A percentile compares a stretch with the other conserved stretches of the same genome.
phyloP scores from a whole-genome alignment of 1,284 basidiomycete genomes.

The Fomes fomentarius region DNA sequence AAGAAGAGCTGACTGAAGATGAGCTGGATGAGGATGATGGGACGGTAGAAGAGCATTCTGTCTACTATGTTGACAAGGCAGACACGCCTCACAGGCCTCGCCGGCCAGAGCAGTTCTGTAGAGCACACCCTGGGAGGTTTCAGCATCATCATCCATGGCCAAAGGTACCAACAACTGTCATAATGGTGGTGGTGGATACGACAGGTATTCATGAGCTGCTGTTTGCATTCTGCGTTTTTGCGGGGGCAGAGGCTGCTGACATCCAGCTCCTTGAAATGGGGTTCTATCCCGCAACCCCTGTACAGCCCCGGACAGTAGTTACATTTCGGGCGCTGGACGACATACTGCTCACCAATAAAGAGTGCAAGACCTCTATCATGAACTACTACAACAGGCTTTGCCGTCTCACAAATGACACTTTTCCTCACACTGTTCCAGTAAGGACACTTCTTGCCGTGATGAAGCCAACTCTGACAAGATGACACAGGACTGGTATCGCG shows the following conservation, averaged over 20 bases:
- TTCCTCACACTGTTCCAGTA: conserved; percentile 1
- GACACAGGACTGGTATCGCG: background rate
- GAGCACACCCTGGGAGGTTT: no score
- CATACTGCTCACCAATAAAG: background rate
- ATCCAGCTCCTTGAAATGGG: background rate
- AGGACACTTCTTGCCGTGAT: background rate
- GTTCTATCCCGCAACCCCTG: background rate
- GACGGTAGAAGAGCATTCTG: no score
- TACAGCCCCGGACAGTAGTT: background rate
- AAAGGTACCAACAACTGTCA: background rate
- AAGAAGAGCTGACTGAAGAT: no score
- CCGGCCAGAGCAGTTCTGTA: no score
- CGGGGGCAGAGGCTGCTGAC: background rate
- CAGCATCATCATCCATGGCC: no score
- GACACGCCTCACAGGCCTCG: no score
- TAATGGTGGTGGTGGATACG: conserved; percentile 9
- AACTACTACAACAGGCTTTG: background rate
- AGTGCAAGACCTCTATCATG: background rate
- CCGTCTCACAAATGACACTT: background rate
- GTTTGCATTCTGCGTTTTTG: background rate
- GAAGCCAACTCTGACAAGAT: background rate
- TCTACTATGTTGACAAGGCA: no score
- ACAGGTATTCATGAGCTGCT: conserved; percentile 10
- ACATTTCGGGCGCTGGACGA: background rate
- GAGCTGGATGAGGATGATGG: no score